phyloP scores from a whole-genome alignment of 2,329 filamentous ascomycete genomes.

The Exophiala bonariae region DNA sequence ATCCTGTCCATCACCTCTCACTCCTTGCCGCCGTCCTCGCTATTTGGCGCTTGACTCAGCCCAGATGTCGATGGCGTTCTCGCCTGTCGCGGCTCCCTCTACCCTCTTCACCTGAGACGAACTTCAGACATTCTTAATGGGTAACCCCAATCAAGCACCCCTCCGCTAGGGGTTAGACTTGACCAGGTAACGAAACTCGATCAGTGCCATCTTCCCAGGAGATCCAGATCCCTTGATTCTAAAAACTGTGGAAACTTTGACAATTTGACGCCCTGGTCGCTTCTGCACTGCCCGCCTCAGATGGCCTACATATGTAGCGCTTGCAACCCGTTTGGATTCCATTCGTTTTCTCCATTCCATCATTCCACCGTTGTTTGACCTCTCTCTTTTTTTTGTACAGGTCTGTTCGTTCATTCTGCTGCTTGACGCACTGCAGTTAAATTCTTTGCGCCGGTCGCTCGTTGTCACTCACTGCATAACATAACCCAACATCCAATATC shows the following conservation, averaged over 20 bases:
- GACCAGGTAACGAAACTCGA: slow-evolving; percentile 24
- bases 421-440: slow-evolving; percentile 25
- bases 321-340: slow-evolving; percentile 10
- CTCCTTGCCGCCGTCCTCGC: slow-evolving; percentile 5
- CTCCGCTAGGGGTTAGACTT: slow-evolving; percentile 17
- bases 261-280: slow-evolving; percentile 4
- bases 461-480: slow-evolving; percentile 15
- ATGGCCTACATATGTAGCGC: slow-evolving; percentile 23
- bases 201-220: slow-evolving; percentile 18
- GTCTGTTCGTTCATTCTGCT: slow-evolving; percentile 25
- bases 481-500: slow-evolving; percentile 1
- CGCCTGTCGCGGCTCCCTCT: slow-evolving; percentile 14
- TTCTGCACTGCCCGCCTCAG: slow-evolving; percentile 7
- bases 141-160: slow-evolving; percentile 9
- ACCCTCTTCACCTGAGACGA: slow-evolving; percentile 18
- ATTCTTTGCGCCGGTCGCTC: slow-evolving; percentile 26
- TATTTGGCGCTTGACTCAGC: slow-evolving; percentile 3
- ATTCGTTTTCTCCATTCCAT: slow-evolving; percentile 20
- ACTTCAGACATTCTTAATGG: slow-evolving; percentile 13
- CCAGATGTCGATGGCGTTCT: slow-evolving; percentile 1
- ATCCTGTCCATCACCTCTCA: background rate
- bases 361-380: slow-evolving; percentile 13
- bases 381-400: slow-evolving; percentile 14
- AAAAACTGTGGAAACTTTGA: slow-evolving; percentile 6
- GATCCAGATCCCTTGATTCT: slow-evolving; percentile 24